Percentiles rank a stretch among this genome's conserved stretches.
phyloP scores from a whole-genome alignment of 2,329 filamentous ascomycete species.

The Sclerotinia trifoliorum region DNA sequence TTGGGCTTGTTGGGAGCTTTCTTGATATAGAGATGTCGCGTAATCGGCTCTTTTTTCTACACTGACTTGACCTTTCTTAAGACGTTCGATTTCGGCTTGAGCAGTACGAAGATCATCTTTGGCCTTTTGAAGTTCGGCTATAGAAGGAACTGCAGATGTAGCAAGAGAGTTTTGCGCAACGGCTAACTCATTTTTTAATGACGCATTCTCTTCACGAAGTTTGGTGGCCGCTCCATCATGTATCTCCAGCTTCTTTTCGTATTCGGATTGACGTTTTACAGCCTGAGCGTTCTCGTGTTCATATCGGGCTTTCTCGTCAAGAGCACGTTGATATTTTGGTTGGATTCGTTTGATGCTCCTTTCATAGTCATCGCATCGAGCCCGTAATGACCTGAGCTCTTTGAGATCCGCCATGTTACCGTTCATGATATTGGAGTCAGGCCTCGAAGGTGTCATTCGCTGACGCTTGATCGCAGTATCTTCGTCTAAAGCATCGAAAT shows the following conservation, averaged over 20 bases:
- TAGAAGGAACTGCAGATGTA: conserved; percentile 42
- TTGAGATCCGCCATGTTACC: conserved; percentile 43
- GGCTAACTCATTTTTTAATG: conserved; percentile 35
- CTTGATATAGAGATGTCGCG: conserved; percentile 36
- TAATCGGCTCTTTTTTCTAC: conserved; percentile 36
- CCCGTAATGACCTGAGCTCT: conserved; percentile 46
- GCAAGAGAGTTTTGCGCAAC: conserved; percentile 26
- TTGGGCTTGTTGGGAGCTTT: conserved; percentile 31
- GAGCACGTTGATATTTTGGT: conserved; percentile 48
- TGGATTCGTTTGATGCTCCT: conserved; percentile 48
- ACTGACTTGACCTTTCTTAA: conserved; percentile 28
- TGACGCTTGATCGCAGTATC: conserved; percentile 17
- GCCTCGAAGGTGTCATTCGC: conserved; percentile 15
- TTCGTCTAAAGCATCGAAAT: conserved; percentile 15
- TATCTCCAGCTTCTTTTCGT: conserved; percentile 30
- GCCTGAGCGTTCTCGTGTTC: conserved; percentile 43
- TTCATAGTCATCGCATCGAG: conserved; percentile 48
- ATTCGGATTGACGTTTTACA: conserved; percentile 19
- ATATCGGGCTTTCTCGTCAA: conserved; percentile 53
- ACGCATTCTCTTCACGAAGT: conserved; percentile 31
- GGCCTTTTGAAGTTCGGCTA: conserved; percentile 44
- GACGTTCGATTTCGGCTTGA: conserved; percentile 30
- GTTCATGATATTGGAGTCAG: conserved; percentile 23
- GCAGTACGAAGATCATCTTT: conserved; percentile 41
- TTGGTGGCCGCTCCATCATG: conserved; percentile 33